Conservation (phyloP, 129 eudicot genomes). For the Centaurea solstitialis region DNA sequence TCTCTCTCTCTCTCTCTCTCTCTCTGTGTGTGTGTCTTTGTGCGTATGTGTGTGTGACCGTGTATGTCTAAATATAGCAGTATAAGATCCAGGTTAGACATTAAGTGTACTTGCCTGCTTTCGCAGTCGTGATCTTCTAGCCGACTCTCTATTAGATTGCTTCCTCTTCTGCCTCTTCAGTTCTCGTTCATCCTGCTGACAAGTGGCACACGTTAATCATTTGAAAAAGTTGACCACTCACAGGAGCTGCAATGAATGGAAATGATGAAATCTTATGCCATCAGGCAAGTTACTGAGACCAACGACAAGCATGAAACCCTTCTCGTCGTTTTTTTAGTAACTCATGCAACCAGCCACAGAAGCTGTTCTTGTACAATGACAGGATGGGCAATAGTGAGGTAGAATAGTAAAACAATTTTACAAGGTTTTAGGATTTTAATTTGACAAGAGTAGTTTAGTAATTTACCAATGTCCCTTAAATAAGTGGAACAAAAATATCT, state of each 20-base stretch:
- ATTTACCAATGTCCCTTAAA: too few relatives aligned
- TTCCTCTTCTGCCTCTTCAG: constrained; percentile 85
- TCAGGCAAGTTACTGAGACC: background rate
- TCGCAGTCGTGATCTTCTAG: constrained; percentile 90
- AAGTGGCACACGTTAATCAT: background rate
- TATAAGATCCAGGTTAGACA: background rate
- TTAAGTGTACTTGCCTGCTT: constrained; percentile 58
- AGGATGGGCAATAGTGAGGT: too few relatives aligned
- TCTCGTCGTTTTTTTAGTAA: background rate
- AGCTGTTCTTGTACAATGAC: too few relatives aligned
- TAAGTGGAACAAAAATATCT: too few relatives aligned
- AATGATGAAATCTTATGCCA: background rate
- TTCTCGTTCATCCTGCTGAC: constrained; percentile 86
- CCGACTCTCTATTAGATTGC: constrained; percentile 93
- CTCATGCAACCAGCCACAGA: background rate
- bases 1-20: too few relatives aligned
- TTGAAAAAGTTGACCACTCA: background rate
- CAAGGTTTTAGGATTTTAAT: too few relatives aligned
- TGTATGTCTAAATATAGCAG: too few relatives aligned
- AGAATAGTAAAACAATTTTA: too few relatives aligned
- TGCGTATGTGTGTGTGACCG: too few relatives aligned
- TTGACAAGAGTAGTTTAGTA: too few relatives aligned
- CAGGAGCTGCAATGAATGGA: background rate
- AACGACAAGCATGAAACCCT: background rate
- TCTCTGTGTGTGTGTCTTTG: too few relatives aligned